Evolutionary conservation across 2,329 filamentous ascomycete genomes (phyloP), one percentile per base, ranked within the genome.

Genomic region (Cryphonectria japonica): DNA sequence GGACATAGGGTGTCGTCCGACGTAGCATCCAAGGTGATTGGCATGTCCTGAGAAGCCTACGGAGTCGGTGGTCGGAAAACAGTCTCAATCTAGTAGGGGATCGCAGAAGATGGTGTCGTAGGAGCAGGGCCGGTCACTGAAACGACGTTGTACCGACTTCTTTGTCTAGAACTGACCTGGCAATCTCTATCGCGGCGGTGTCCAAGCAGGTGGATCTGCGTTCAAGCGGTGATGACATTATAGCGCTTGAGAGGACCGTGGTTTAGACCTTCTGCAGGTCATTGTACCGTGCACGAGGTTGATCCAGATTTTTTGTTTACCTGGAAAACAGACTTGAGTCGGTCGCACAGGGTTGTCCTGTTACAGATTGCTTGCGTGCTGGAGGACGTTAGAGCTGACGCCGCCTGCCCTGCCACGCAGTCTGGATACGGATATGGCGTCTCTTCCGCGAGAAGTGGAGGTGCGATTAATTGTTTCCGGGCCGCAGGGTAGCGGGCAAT

Each of bases 321-420:
- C 11, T 29, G 50, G n/a, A 54, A 26, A 39, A 64, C 19, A 46
- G 13, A 14, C 41, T 22, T 22, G 22, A 43, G 62, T 39, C 62
- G 39, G 50, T 13, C n/a, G 50, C 50, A n/a, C 50, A 7, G 50
- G 2, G n/a, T 54, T 54, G 26, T 13, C 50, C 50, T 26, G 50
- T 29, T 59, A 59, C 29, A 59, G 16, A 32, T 59, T 59, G 59
- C 59, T 39, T 39, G 34, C 59, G 59, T 61, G 34, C 59, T 61
- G 59, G 39, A 26, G 54, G 29, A 32, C 54, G 3, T 8, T n/a
- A 22, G 29, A 60, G 32, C 59, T 39, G 59, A 39, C 32, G 34
- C 32, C 34, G 9, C 59, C 29, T 26, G 34, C 22, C 59, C 29
- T 26, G 34, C 59, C 59, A 61, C 22, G 19, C 59, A 34, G 39